phyloP scores from a whole-genome alignment of 164 flowering plant genomes.

The Annona squamosa region DNA sequence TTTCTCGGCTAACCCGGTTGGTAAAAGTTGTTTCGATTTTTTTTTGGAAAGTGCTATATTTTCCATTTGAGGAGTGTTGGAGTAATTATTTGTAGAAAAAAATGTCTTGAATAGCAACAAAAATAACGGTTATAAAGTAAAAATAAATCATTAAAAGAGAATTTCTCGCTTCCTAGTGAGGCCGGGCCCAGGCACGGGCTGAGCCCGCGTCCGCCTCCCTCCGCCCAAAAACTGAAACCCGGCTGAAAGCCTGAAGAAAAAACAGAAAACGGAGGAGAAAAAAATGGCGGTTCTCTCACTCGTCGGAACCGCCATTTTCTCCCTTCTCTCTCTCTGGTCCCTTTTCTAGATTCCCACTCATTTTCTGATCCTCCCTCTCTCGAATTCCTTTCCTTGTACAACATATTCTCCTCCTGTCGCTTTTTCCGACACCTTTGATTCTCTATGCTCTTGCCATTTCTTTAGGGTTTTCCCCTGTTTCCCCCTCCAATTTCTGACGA shows the following conservation, averaged over 20 bases:
- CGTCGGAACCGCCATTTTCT: background rate
- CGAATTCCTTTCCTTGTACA: background rate
- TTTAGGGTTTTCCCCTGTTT: background rate
- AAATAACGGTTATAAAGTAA: too few species aligned
- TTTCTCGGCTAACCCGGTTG: too few species aligned
- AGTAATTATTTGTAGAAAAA: too few species aligned
- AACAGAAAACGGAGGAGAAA: background rate
- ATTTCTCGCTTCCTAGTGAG: too few species aligned
- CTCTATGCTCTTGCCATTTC: background rate
- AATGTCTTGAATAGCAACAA: too few species aligned
- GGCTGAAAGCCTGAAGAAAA: background rate
- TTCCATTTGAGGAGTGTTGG: too few species aligned
- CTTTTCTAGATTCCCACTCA: background rate
- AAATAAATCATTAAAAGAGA: too few species aligned
- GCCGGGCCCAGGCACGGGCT: background rate
- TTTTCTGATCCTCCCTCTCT: background rate
- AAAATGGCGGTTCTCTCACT: slow-evolving; percentile 1
- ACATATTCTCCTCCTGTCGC: background rate
- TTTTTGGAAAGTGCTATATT: too few species aligned
- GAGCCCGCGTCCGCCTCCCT: background rate
- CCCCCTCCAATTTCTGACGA: background rate
- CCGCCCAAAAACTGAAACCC: background rate
- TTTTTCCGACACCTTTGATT: background rate
- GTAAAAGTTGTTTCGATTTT: too few species aligned
- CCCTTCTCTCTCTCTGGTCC: background rate